phyloP scores from a whole-genome alignment of 2,329 filamentous ascomycete species.

The Penicillium sp. region DNA sequence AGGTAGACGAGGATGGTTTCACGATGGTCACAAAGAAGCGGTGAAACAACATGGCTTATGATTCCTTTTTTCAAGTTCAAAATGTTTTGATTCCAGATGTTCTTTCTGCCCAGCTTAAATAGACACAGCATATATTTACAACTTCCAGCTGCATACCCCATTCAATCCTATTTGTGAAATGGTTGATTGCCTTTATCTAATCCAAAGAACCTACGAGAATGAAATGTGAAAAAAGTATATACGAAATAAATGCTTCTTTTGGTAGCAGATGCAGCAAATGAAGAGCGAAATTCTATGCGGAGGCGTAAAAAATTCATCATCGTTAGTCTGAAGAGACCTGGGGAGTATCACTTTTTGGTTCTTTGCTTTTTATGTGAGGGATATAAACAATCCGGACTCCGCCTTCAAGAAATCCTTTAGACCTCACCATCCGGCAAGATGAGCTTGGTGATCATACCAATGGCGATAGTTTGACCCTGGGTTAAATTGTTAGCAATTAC shows the following conservation, averaged over 20 bases:
- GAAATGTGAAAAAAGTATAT: neutral
- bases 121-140: neutral
- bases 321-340: slow-evolving; percentile 33
- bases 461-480: slow-evolving; percentile 97
- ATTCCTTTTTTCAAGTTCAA: neutral
- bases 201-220: too few relatives aligned
- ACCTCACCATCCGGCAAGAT: slow-evolving; percentile 45
- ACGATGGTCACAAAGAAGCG: slow-evolving; percentile 74
- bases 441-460: slow-evolving; percentile 97
- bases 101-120: slow-evolving; percentile 1
- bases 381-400: slow-evolving; percentile 6
- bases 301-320: slow-evolving; percentile 36
- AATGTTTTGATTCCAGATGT: neutral
- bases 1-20: slow-evolving; percentile 82
- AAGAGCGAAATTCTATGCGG: slow-evolving; percentile 29
- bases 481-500: slow-evolving; percentile 25
- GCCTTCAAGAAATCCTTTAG: slow-evolving; percentile 13
- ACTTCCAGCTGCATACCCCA: neutral
- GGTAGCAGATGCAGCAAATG: slow-evolving; percentile 9
- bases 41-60: slow-evolving; percentile 23
- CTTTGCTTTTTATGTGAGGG: slow-evolving; percentile 3
- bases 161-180: too few relatives aligned
- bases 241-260: slow-evolving; percentile 25
- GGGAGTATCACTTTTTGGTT: slow-evolving; percentile 26
- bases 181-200: too few relatives aligned